These are phyloP conservation scores for Voacanga thouarsii DNA, from an alignment of 257 asterid species.

Conservation along the genomic window DNA sequence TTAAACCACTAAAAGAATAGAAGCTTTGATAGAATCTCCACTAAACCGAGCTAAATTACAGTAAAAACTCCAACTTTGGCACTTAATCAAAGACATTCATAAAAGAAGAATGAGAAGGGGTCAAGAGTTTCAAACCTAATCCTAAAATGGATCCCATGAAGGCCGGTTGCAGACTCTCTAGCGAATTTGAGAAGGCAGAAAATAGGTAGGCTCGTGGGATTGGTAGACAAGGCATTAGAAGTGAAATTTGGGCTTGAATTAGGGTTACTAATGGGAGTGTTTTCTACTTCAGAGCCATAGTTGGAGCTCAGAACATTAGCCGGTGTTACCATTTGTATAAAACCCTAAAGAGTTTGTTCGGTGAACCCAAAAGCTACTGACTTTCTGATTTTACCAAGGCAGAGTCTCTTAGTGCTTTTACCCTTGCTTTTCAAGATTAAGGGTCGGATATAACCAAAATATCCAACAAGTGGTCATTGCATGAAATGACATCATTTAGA, in stretches of 20 bases:
- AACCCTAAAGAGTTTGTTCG: slow-evolving; percentile 34
- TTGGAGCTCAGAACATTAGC: slow-evolving; percentile 41
- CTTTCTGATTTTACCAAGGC: slow-evolving; percentile 1
- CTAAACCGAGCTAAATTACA: not conserved
- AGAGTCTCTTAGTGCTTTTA: not conserved
- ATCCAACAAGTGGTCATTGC: no score
- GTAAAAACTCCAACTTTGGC: not conserved
- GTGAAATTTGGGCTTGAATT: slow-evolving; percentile 24
- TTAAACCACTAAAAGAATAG: not conserved
- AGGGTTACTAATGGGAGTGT: slow-evolving; percentile 20
- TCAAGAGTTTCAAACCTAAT: slow-evolving; percentile 38
- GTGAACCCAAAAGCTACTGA: not conserved
- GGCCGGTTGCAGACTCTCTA: slow-evolving; percentile 73
- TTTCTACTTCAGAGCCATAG: slow-evolving; percentile 52
- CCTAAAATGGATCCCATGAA: slow-evolving; percentile 82
- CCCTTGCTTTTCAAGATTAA: not conserved
- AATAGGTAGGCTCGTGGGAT: slow-evolving; percentile 51
- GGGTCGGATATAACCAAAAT: no score
- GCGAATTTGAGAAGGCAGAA: slow-evolving; percentile 67
- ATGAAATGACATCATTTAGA: no score
- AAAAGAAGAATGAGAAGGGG: not conserved
- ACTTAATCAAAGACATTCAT: not conserved
- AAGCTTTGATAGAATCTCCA: not conserved
- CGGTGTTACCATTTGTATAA: slow-evolving; percentile 51
- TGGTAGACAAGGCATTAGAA: slow-evolving; percentile 38